phyloP scores from a whole-genome alignment of 345 rosid genomes.

The Viola odorata region DNA sequence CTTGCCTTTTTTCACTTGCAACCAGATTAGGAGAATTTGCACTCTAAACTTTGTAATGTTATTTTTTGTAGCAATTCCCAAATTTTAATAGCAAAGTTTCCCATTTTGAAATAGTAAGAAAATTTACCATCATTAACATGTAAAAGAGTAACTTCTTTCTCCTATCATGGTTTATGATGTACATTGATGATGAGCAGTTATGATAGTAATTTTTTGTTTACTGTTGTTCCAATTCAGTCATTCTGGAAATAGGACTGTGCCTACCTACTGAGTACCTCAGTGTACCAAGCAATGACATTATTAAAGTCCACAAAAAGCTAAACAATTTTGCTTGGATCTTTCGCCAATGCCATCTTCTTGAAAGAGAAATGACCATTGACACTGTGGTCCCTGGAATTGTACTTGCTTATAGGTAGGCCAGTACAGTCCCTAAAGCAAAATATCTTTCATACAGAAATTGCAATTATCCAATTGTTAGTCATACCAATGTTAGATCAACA shows the following conservation, averaged over 20 bases:
- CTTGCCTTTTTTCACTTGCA: conserved; percentile 6
- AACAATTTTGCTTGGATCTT: background rate
- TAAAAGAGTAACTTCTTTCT: background rate
- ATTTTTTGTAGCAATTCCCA: conserved; percentile 13
- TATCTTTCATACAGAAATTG: too few relatives aligned
- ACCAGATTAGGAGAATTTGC: conserved; percentile 26
- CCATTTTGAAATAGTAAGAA: too few relatives aligned
- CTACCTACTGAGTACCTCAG: background rate
- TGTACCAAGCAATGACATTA: background rate
- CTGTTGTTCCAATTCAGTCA: too few relatives aligned
- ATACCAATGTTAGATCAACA: too few relatives aligned
- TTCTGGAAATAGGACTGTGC: too few relatives aligned
- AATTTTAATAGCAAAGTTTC: conserved; percentile 4
- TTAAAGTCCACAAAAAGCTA: background rate
- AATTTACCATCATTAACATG: background rate
- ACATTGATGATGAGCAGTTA: too few relatives aligned
- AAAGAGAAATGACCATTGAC: background rate
- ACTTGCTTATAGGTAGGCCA: too few relatives aligned
- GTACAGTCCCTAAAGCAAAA: too few relatives aligned
- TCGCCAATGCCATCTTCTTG: background rate
- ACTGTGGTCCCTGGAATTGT: background rate
- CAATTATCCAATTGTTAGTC: too few relatives aligned
- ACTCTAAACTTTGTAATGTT: conserved; percentile 10
- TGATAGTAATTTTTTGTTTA: too few relatives aligned
- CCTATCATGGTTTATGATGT: too few relatives aligned